Evolutionary conservation across 1,284 basidiomycete species (phyloP).

Genomic region (Xanthoconium separans): DNA sequence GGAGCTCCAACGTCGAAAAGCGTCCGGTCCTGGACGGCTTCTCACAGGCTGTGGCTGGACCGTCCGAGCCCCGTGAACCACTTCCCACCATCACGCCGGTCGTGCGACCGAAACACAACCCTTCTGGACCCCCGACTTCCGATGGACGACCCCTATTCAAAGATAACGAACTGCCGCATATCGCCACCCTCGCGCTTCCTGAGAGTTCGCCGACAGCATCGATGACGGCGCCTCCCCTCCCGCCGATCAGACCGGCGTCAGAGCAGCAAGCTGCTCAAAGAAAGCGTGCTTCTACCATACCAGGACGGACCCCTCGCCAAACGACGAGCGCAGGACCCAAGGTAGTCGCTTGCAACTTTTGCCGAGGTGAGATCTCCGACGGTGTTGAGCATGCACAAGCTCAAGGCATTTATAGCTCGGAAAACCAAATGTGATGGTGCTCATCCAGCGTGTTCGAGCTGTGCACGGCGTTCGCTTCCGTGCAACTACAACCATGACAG

Average conservation of each 20-base stretch:
- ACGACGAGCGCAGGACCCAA: conserved; percentile 72
- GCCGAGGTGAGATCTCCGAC: conserved; percentile 54
- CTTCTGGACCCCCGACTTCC: conserved; percentile 21
- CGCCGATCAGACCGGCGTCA: conserved; percentile 59
- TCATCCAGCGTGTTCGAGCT: conserved; percentile 76
- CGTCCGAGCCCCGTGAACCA: conserved; percentile 37
- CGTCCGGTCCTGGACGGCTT: conserved; percentile 35
- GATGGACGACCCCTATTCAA: conserved; percentile 46
- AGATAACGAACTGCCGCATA: conserved; percentile 67
- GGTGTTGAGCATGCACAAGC: conserved; percentile 8
- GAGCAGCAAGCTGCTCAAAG: conserved; percentile 59
- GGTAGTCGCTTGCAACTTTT: conserved; percentile 81
- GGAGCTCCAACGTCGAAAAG: conserved; percentile 60
- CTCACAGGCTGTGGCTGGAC: conserved; percentile 29
- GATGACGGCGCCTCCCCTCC: conserved; percentile 59
- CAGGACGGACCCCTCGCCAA: conserved; percentile 56
- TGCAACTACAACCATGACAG: conserved; percentile 78
- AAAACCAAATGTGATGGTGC: conserved; percentile 83
- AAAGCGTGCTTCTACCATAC: conserved; percentile 67
- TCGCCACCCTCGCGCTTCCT: conserved; percentile 61
- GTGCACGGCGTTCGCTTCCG: conserved; percentile 64
- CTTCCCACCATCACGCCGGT: conserved; percentile 25
- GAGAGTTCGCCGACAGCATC: conserved; percentile 51
- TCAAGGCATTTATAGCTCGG: conserved; percentile 50
- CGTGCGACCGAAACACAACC: conserved; percentile 29